These are phyloP conservation scores for Hygrophorus russula DNA, from an alignment of 768 basidiomycete genomes.

Conservation along the genomic window DNA sequence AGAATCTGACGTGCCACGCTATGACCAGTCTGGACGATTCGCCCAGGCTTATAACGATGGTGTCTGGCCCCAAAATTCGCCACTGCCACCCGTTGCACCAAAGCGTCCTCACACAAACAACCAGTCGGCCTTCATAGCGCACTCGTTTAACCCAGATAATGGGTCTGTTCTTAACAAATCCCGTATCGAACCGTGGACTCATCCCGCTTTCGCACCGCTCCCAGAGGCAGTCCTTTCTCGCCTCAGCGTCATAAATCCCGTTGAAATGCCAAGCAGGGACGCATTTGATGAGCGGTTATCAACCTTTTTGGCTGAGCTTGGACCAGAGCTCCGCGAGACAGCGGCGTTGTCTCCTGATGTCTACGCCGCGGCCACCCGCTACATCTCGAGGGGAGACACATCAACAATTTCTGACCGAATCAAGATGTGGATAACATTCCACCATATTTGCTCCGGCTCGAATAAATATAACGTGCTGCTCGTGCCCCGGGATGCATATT, in stretches of 20 bases:
- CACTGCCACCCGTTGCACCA: conserved; percentile 13
- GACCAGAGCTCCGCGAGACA: conserved; percentile 47
- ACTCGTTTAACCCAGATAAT: conserved; percentile 25
- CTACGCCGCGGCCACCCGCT: conserved; percentile 41
- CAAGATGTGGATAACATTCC: conserved; percentile 44
- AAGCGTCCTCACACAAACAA: conserved; percentile 12
- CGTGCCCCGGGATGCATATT: conserved; percentile 49
- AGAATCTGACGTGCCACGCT: conserved; percentile 12
- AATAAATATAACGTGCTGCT: conserved; percentile 45
- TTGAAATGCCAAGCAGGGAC: conserved; percentile 49
- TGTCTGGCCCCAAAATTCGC: background rate
- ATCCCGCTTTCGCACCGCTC: conserved; percentile 48
- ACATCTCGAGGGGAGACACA: conserved; percentile 30
- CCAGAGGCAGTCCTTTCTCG: conserved; percentile 44
- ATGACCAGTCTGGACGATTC: conserved; percentile 5
- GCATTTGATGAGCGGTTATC: conserved; percentile 40
- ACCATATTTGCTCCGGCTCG: conserved; percentile 53
- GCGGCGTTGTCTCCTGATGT: conserved; percentile 42
- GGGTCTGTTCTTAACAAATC: conserved; percentile 27
- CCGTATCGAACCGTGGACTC: conserved; percentile 46
- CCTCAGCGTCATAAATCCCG: conserved; percentile 39
- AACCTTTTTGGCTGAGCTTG: conserved; percentile 38
- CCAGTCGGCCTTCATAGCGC: conserved; percentile 33
- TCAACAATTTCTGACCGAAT: conserved; percentile 24
- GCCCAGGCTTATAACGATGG: conserved; percentile 4